These are phyloP conservation scores for Ophiostoma ulmi DNA, from an alignment of 2,329 filamentous ascomycete species.

Conservation along the genomic window DNA sequence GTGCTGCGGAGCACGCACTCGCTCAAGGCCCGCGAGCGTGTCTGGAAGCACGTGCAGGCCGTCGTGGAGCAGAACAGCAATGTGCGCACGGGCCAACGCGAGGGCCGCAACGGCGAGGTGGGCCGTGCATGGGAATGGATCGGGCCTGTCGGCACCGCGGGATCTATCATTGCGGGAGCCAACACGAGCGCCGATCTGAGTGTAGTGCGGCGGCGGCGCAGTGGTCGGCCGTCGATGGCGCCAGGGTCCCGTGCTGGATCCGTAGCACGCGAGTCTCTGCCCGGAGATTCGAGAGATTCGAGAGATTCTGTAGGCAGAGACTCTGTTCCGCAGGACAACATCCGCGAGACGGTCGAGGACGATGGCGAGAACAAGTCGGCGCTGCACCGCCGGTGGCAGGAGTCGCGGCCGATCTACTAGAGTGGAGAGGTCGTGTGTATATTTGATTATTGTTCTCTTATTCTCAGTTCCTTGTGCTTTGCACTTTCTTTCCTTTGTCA, in stretches of 20 bases:
- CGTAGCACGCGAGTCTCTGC: slow-evolving; percentile 24
- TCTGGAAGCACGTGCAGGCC: slow-evolving; percentile 77
- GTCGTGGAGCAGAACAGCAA: slow-evolving; percentile 95
- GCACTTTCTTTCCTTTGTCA: neutral
- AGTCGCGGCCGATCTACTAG: slow-evolving; percentile 33
- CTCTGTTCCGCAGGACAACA: slow-evolving; percentile 29
- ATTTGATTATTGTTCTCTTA: neutral
- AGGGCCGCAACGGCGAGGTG: slow-evolving; percentile 61
- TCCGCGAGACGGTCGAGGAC: slow-evolving; percentile 34
- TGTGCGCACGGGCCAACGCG: slow-evolving; percentile 68
- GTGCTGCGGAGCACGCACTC: slow-evolving; percentile 78
- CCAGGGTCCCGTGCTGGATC: slow-evolving; percentile 36
- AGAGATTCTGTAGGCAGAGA: slow-evolving; percentile 29
- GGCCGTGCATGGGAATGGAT: slow-evolving; percentile 67
- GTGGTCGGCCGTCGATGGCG: slow-evolving; percentile 46
- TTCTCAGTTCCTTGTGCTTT: neutral
- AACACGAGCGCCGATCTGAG: slow-evolving; percentile 13
- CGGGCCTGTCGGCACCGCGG: slow-evolving; percentile 48
- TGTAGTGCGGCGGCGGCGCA: slow-evolving; percentile 42
- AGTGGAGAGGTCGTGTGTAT: neutral
- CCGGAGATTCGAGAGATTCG: neutral
- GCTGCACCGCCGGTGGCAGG: slow-evolving; percentile 39
- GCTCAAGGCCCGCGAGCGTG: slow-evolving; percentile 65
- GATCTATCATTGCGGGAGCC: slow-evolving; percentile 31
- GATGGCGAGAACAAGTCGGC: slow-evolving; percentile 28